Conservation (phyloP, 2,329 filamentous ascomycete species). For the Fusarium sp. region DNA sequence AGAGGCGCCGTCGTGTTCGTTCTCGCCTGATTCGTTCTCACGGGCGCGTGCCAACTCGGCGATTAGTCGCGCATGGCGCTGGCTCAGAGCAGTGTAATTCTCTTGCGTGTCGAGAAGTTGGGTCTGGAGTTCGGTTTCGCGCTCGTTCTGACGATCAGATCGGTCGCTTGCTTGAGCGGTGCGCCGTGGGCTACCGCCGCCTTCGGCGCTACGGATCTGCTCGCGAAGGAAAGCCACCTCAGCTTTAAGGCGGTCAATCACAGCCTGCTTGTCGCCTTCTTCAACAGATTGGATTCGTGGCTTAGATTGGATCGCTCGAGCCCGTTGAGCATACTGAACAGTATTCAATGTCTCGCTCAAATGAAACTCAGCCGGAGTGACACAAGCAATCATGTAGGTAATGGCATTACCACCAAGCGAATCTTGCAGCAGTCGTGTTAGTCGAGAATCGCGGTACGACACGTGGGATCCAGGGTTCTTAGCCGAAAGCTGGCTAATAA, state of each 20-base stretch:
- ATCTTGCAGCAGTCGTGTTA: slow-evolving; percentile 94
- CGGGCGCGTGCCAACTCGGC: slow-evolving; percentile 90
- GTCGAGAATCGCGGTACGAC: slow-evolving; percentile 97
- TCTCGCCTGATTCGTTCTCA: slow-evolving; percentile 74
- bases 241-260: slow-evolving; percentile 92
- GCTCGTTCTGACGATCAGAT: slow-evolving; percentile 82
- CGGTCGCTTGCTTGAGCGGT: slow-evolving; percentile 72
- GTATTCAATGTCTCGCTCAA: slow-evolving; percentile 98
- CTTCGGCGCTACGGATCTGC: slow-evolving; percentile 84
- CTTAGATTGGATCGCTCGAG: slow-evolving; percentile 96
- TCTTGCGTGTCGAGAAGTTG: slow-evolving; percentile 93
- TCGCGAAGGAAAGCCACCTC: slow-evolving; percentile 95
- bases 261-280: slow-evolving; percentile 91
- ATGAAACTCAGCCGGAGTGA: slow-evolving; percentile 96
- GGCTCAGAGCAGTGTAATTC: slow-evolving; percentile 90
- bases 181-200: slow-evolving; percentile 67
- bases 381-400: slow-evolving; percentile 99
- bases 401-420: slow-evolving; percentile 97
- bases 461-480: slow-evolving; percentile 89
- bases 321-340: slow-evolving; percentile 95
- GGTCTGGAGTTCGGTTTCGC: slow-evolving; percentile 91
- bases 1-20: slow-evolving; percentile 68
- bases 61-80: slow-evolving; percentile 95
- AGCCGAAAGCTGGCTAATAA: slow-evolving; percentile 97
- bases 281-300: slow-evolving; percentile 95